phyloP scores from a whole-genome alignment of 148 eudicot genomes.

The Nyssa sinensis region DNA sequence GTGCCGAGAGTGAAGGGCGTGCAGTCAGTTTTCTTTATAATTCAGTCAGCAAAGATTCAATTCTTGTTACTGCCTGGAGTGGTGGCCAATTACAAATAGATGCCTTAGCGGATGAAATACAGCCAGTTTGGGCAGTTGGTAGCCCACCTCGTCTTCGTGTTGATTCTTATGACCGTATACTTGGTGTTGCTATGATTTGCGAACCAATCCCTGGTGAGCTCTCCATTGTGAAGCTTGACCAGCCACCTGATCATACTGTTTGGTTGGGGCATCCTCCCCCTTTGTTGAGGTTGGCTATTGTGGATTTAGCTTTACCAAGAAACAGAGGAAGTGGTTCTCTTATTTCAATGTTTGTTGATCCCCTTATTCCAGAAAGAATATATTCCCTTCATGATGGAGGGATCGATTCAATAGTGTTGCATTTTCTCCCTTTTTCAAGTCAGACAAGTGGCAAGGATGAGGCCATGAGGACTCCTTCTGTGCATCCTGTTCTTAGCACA shows the following conservation, averaged over 20 bases:
- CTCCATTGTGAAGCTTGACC: conserved; percentile 59
- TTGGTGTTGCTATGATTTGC: conserved; percentile 94
- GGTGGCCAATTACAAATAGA: conserved; percentile 91
- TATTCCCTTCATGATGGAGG: conserved; percentile 82
- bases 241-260: conserved; percentile 48
- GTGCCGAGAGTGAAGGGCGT: conserved; percentile 62
- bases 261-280: conserved; percentile 95
- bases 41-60: conserved; percentile 77
- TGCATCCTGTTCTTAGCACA: conserved; percentile 67
- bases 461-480: conserved; percentile 69
- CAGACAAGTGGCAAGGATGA: conserved; percentile 63
- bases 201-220: conserved; percentile 46
- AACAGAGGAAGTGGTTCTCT: conserved; percentile 37
- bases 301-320: conserved; percentile 79
- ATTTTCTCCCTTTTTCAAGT: conserved; percentile 90
- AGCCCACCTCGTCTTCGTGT: conserved; percentile 71
- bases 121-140: conserved; percentile 75
- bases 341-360: conserved; percentile 63
- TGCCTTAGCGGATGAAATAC: conserved; percentile 95
- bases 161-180: conserved; percentile 54
- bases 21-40: conserved; percentile 81
- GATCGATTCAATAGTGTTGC: conserved; percentile 81
- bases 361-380: conserved; percentile 81
- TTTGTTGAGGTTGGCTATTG: conserved; percentile 73
- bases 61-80: conserved; percentile 86